phyloP scores from a whole-genome alignment of 768 basidiomycete species.

The Boletus rufocinnamomeus region DNA sequence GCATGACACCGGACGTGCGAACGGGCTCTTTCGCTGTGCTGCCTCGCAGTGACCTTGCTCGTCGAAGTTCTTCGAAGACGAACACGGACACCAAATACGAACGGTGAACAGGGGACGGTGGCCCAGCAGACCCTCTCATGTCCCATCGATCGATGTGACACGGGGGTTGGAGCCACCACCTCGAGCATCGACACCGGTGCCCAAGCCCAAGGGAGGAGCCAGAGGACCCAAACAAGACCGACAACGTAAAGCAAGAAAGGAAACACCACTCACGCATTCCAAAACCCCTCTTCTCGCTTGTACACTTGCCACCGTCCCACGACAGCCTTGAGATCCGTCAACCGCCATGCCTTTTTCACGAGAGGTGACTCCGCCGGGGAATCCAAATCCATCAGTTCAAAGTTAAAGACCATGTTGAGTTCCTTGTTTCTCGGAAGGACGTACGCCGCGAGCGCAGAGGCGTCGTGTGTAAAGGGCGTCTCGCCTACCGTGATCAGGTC shows the following conservation, averaged over 20 bases:
- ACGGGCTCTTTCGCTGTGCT: conserved; percentile 10
- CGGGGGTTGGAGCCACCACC: conserved; percentile 1
- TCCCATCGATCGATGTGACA: conserved; percentile 16
- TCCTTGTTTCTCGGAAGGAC: conserved; percentile 59
- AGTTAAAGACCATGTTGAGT: conserved; percentile 67
- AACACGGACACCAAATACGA: conserved; percentile 11
- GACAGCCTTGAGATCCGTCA: conserved; percentile 52
- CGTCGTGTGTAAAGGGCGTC: conserved; percentile 57
- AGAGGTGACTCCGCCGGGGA: conserved; percentile 44
- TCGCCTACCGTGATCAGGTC: conserved; percentile 69
- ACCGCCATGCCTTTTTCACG: conserved; percentile 48
- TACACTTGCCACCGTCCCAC: conserved; percentile 56
- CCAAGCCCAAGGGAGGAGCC: not conserved
- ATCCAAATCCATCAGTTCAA: conserved; percentile 64
- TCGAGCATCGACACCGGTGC: not conserved
- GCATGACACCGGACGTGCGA: conserved; percentile 17
- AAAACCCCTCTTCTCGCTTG: conserved; percentile 59
- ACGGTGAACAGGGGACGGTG: conserved; percentile 9
- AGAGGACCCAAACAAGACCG: conserved; percentile 5
- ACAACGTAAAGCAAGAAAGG: not conserved
- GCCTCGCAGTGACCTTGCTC: conserved; percentile 24
- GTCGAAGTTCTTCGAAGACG: conserved; percentile 12
- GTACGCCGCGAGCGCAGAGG: conserved; percentile 54
- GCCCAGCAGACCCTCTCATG: conserved; percentile 16
- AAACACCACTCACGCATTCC: conserved; percentile 57